Percentiles rank a stretch among this genome's conserved stretches.
These are phyloP conservation scores for Populus trichocarpa DNA, from an alignment of 441 rosid species.

Conservation along the genomic window DNA sequence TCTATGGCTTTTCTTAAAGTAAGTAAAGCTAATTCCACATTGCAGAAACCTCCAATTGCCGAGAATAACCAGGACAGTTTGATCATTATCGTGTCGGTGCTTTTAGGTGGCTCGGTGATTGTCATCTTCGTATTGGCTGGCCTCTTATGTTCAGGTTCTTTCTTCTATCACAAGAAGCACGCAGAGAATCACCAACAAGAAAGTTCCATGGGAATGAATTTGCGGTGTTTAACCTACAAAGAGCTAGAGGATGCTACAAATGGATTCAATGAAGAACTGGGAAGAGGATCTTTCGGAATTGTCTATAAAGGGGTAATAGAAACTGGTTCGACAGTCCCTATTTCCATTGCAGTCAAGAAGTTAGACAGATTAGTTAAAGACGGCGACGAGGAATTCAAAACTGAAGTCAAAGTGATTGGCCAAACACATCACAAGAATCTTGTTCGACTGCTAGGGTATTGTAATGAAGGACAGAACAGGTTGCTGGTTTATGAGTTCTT, in stretches of 20 bases:
- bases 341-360: slow-evolving; percentile 30
- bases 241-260: slow-evolving; percentile 35
- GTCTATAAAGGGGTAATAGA: slow-evolving; percentile 32
- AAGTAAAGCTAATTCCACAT: no score
- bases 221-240: slow-evolving; percentile 27
- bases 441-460: slow-evolving; percentile 39
- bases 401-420: slow-evolving; percentile 34
- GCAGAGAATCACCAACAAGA: not conserved
- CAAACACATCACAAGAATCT: slow-evolving; percentile 46
- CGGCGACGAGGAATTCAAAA: slow-evolving; percentile 29
- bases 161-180: not conserved
- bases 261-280: slow-evolving; percentile 39
- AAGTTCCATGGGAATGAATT: not conserved
- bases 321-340: not conserved
- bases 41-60: no score
- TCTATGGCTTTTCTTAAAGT: no score
- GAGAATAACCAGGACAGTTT: no score
- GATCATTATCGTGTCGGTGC: slow-evolving; percentile 3
- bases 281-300: slow-evolving; percentile 36
- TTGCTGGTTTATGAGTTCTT: slow-evolving; percentile 46
- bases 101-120: slow-evolving; percentile 8
- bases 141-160: not conserved
- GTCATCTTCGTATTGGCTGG: not conserved
- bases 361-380: slow-evolving; percentile 17
- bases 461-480: slow-evolving; percentile 35